Conservation (phyloP, 768 basidiomycete species). For the Calvatia gigantea region DNA sequence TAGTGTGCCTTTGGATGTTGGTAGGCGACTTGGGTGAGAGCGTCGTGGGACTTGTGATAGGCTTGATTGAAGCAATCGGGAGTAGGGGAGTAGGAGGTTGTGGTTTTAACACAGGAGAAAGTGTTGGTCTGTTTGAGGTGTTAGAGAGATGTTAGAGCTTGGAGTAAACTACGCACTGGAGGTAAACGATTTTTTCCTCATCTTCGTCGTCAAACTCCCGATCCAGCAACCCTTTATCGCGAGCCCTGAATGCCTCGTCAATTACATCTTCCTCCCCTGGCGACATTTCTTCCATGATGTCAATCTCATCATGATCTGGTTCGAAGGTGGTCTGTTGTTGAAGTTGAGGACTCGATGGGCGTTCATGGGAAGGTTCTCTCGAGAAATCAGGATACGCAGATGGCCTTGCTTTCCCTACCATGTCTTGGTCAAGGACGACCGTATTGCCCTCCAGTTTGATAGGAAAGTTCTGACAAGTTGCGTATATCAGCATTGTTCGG, state of each 20-base stretch:
- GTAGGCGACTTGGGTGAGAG: constrained; percentile 30
- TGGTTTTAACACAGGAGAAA: constrained; percentile 23
- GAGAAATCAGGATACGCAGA: constrained; percentile 14
- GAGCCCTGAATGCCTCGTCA: constrained; percentile 54
- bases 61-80: constrained; percentile 31
- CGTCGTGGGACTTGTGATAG: constrained; percentile 27
- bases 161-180: constrained; percentile 46
- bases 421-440: constrained; percentile 30
- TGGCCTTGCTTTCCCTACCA: constrained; percentile 22
- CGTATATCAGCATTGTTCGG: neutral
- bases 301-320: constrained; percentile 42
- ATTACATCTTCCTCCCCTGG: constrained; percentile 84
- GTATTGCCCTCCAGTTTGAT: constrained; percentile 31
- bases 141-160: neutral
- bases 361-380: constrained; percentile 6
- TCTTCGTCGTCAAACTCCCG: constrained; percentile 45
- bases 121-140: constrained; percentile 19
- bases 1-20: constrained; percentile 16
- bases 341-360: constrained; percentile 22
- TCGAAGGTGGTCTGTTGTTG: constrained; percentile 19
- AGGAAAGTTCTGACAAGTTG: constrained; percentile 37
- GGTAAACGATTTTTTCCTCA: constrained; percentile 77
- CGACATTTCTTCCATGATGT: constrained; percentile 65
- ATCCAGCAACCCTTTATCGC: constrained; percentile 38
- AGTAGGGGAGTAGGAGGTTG: constrained; percentile 28